Conservation (phyloP, 768 basidiomycete species). For the Daedaleopsis sinensis region DNA sequence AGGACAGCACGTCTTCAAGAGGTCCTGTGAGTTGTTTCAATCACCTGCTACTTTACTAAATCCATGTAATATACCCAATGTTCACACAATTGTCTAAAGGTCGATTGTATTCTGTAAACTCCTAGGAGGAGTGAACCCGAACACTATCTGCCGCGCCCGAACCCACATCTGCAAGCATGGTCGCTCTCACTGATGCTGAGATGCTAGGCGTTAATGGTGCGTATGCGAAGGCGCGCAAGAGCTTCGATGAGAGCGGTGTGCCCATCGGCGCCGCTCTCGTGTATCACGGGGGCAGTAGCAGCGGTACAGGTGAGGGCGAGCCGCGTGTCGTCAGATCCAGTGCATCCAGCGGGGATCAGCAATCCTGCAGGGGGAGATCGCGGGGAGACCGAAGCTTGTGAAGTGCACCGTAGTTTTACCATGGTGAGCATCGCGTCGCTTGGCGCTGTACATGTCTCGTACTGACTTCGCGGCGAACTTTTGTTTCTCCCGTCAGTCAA, state of each 20-base stretch:
- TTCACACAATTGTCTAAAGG: background rate
- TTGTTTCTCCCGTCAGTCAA: conserved; percentile 8
- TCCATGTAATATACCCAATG: background rate
- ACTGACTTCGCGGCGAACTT: background rate
- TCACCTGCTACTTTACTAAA: background rate
- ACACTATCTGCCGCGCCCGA: background rate
- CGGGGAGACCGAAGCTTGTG: conserved; percentile 51
- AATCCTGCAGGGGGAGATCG: conserved; percentile 51
- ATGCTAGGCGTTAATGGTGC: conserved; percentile 37
- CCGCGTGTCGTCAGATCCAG: conserved; percentile 43
- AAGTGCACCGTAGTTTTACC: conserved; percentile 49
- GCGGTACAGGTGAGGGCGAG: background rate
- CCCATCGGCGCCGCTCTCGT: conserved; percentile 62
- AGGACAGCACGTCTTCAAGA: background rate
- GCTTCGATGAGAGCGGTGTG: conserved; percentile 55
- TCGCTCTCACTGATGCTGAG: conserved; percentile 20
- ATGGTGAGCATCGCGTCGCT: conserved; percentile 43
- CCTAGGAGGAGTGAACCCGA: too few relatives aligned
- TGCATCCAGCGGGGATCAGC: conserved; percentile 47
- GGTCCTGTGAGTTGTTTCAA: background rate
- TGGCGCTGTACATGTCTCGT: background rate
- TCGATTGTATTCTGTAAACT: too few relatives aligned
- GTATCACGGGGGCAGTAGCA: conserved; percentile 14
- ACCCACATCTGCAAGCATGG: background rate
- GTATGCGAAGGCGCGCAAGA: conserved; percentile 46